Evolutionary conservation across 139 green algal species (phyloP).

Genomic region (Closterium sp.): DNA sequence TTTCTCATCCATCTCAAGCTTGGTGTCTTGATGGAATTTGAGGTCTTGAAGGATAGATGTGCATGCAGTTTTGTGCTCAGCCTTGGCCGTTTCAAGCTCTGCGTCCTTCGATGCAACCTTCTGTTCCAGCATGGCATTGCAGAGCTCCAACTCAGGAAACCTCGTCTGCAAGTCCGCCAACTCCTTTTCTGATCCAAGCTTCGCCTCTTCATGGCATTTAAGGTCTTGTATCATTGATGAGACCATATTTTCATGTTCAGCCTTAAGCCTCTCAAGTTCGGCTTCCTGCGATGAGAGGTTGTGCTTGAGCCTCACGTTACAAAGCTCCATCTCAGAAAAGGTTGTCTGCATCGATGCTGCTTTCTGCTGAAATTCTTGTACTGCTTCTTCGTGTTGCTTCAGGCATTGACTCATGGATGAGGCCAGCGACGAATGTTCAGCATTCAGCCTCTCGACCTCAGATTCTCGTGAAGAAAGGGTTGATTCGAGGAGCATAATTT

Average conservation of each 20-base stretch:
- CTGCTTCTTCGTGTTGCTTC: neutral
- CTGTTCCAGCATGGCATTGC: neutral
- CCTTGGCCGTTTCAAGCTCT: neutral
- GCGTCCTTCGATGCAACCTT: neutral
- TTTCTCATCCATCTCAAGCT: neutral
- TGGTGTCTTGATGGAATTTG: neutral
- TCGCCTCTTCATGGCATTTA: neutral
- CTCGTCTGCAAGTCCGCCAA: neutral
- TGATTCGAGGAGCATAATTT: neutral
- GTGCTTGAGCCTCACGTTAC: neutral
- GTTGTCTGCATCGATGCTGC: neutral
- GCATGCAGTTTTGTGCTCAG: neutral
- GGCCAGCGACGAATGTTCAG: neutral
- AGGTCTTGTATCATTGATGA: neutral
- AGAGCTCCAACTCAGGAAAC: neutral
- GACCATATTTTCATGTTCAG: neutral
- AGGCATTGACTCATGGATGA: neutral
- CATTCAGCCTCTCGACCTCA: neutral
- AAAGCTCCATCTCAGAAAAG: neutral
- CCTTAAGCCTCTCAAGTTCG: neutral
- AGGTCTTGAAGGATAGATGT: neutral
- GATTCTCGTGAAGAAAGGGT: neutral
- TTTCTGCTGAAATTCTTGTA: neutral
- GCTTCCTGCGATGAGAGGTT: neutral
- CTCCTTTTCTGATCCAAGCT: neutral